Evolutionary conservation across 306 rosid genomes (phyloP).

Genomic region (Spatholobus suberectus): DNA sequence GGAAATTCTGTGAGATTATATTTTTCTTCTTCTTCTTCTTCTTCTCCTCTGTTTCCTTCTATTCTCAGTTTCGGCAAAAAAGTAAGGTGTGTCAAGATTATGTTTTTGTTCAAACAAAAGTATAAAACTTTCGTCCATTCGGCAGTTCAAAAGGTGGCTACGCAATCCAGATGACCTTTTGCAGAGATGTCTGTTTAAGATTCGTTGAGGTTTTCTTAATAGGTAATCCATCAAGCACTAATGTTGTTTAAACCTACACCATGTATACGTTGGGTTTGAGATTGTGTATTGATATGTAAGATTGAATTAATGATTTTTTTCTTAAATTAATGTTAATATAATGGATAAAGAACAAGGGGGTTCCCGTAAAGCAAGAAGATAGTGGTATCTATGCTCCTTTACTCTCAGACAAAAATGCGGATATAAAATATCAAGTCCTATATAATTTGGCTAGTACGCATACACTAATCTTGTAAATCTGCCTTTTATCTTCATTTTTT

Average conservation of each 20-base stretch:
- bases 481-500: background rate
- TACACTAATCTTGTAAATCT: background rate
- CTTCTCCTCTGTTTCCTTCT: conserved; percentile 17
- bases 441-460: background rate
- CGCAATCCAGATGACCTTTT: conserved; percentile 6
- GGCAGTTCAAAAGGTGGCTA: background rate
- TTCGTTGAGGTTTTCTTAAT: conserved; percentile 9
- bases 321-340: background rate
- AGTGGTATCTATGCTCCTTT: background rate
- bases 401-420: background rate
- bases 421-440: background rate
- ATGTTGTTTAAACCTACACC: background rate
- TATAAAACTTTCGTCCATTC: background rate
- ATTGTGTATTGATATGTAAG: background rate
- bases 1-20: background rate
- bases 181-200: background rate
- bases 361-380: background rate
- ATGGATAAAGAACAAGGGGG: background rate
- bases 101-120: background rate
- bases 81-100: background rate
- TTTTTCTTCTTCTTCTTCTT: background rate
- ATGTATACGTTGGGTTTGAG: background rate
- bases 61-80: background rate
- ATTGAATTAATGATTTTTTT: background rate
- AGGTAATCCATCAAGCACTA: background rate